Base-by-base conservation (phyloP, 768 basidiomycete genomes). In the Leccinum subtestaceum region DNA sequence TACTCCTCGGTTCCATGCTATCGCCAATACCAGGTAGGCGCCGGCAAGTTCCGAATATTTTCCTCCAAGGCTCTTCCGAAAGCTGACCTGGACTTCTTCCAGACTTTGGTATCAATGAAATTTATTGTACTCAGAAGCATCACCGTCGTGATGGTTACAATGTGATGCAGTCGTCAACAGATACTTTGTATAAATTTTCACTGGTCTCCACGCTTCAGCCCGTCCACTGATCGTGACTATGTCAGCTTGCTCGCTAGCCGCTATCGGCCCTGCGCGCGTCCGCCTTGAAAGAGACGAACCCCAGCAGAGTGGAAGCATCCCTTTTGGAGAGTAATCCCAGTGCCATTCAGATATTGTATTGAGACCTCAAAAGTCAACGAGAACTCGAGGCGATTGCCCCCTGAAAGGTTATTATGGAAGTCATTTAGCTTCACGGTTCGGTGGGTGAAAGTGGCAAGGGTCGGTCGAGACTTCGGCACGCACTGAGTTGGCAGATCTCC, bases 381-480 rank as follows among this genome's bases (percentile, higher is more conserved):
- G 56, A 66, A 59, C 59, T 56, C 59, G 49, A 66, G 58, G 67
- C 63, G 57, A 55, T 45, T 57, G 34, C 53, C 40, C 65, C 64
- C 53, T 60, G 53, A 52, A 56, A 25, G 27, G 53, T 63, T 65
- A 71, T 63, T 69, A 70, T 69, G 69, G 70, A 70, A 71, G 67
- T 53, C 23, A 55, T 52, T 58, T 46, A 57, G 32, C 52, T 50
- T 47, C 55, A 11, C 25, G 34, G 50, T 32, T 53, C 31, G 57
- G 51, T 55, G 32, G 56, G 66, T 62, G 59, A 66, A 60, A 32
- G 57, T 56, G 52, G 46, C 47, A 67, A 62, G 57, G 46, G 60
- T 63, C 29, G 25, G 55, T 55, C 43, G 52, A 46, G 21, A 49
- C 59, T 65, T 57, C 56, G 46, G 38, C 50, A 55, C 32, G 47